A percentile compares a stretch with the other conserved stretches of the same genome.
phyloP scores from a whole-genome alignment of 768 basidiomycete genomes.

The Boletus edulis region DNA sequence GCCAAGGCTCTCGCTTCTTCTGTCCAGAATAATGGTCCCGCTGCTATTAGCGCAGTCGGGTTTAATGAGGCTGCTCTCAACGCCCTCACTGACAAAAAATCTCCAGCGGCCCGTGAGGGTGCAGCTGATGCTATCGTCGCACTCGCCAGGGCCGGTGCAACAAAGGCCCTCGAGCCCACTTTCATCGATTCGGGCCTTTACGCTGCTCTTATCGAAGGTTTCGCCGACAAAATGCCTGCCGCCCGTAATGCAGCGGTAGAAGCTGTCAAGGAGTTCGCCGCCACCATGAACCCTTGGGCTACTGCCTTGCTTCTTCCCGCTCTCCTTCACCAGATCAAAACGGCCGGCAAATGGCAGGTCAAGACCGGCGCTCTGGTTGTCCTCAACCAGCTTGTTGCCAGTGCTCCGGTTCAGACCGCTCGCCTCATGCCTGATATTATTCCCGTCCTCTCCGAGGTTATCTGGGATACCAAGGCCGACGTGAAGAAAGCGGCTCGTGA shows the following conservation, averaged over 20 bases:
- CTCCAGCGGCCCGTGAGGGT: conserved; percentile 85
- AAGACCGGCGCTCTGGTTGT: conserved; percentile 84
- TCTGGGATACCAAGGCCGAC: conserved; percentile 98
- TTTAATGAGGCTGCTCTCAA: conserved; percentile 75
- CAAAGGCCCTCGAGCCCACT: conserved; percentile 82
- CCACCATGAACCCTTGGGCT: conserved; percentile 88
- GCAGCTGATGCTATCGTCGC: conserved; percentile 70
- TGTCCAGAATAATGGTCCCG: conserved; percentile 82
- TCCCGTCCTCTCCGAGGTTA: conserved; percentile 89
- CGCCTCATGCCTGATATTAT: conserved; percentile 94
- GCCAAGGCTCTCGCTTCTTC: conserved; percentile 66
- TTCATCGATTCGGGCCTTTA: conserved; percentile 88
- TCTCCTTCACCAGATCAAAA: conserved; percentile 91
- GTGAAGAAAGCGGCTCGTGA: conserved; percentile 98
- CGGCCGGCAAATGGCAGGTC: conserved; percentile 96
- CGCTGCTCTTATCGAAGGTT: conserved; percentile 81
- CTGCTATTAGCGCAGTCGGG: conserved; percentile 65
- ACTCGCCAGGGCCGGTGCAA: conserved; percentile 67
- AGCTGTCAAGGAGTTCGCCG: conserved; percentile 73
- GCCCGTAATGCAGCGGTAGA: conserved; percentile 83
- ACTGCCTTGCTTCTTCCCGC: conserved; percentile 77
- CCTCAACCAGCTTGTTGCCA: conserved; percentile 83
- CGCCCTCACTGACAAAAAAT: conserved; percentile 95
- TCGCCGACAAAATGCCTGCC: conserved; percentile 93
- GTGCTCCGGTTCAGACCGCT: conserved; percentile 79